Evolutionary conservation across 2,329 filamentous ascomycete species (phyloP).

Genomic region (Pseudogymnoascus verrucosus): DNA sequence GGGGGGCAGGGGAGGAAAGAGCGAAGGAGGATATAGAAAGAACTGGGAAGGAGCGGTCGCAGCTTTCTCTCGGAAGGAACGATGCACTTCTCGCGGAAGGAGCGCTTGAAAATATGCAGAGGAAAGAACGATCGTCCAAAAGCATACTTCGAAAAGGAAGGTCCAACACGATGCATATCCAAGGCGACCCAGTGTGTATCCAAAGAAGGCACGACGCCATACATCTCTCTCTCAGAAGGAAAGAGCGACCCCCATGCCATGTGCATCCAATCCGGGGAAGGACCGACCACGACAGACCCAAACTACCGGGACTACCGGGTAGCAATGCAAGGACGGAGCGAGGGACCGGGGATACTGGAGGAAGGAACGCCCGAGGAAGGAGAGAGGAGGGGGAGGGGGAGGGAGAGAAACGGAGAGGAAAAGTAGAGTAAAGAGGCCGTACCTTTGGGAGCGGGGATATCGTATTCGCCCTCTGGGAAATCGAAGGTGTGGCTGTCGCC

Average conservation of each 20-base stretch:
- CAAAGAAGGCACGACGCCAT: no score
- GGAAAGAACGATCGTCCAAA: neutral
- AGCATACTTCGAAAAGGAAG: neutral
- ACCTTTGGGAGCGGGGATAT: slow-evolving; percentile 29
- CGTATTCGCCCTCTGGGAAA: neutral
- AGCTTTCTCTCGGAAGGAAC: neutral
- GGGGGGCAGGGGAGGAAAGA: neutral
- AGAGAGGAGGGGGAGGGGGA: slow-evolving; percentile 39
- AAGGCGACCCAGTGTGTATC: neutral
- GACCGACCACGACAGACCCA: neutral
- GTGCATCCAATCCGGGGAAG: neutral
- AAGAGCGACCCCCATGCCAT: neutral
- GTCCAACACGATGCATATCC: neutral
- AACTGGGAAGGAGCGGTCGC: no score
- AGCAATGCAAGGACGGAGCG: slow-evolving; percentile 35
- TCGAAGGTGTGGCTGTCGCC: neutral
- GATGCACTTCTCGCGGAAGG: neutral
- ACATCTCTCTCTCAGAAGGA: neutral
- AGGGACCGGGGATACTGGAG: neutral
- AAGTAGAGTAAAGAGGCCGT: slow-evolving; percentile 43
- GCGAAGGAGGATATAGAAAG: no score
- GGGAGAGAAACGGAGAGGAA: slow-evolving; percentile 37
- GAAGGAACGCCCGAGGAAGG: slow-evolving; percentile 34
- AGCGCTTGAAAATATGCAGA: neutral
- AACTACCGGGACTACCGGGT: neutral